Evolutionary conservation across 805 yeast species (phyloP).

Genomic region (Candida broadrunensis): DNA sequence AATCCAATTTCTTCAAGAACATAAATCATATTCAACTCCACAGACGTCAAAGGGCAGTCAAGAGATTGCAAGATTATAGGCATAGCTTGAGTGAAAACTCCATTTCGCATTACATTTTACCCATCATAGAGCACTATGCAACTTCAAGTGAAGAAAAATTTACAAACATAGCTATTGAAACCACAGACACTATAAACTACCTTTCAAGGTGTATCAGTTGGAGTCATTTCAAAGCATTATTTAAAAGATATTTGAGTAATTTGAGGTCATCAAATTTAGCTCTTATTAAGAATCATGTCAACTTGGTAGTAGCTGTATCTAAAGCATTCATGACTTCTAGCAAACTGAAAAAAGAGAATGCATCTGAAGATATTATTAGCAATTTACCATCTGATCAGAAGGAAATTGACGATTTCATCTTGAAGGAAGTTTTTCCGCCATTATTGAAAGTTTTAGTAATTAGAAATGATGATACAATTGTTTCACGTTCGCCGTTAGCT

Average conservation of each 20-base stretch:
- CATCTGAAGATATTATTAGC: slow-evolving; percentile 3
- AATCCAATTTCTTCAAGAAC: slow-evolving; percentile 75
- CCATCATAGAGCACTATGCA: slow-evolving; percentile 81
- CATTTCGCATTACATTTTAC: slow-evolving; percentile 77
- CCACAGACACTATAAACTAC: slow-evolving; percentile 58
- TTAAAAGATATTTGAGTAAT: slow-evolving; percentile 60
- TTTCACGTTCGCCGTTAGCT: slow-evolving; percentile 72
- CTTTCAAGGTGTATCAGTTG: slow-evolving; percentile 62
- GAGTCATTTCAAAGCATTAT: slow-evolving; percentile 76
- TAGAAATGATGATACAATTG: slow-evolving; percentile 77
- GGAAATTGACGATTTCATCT: slow-evolving; percentile 39
- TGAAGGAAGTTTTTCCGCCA: slow-evolving; percentile 58
- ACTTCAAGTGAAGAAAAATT: slow-evolving; percentile 53
- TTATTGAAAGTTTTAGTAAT: slow-evolving; percentile 56
- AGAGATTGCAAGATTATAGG: slow-evolving; percentile 53
- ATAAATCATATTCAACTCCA: slow-evolving; percentile 80
- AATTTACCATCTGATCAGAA: slow-evolving; percentile 23
- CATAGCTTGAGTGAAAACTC: slow-evolving; percentile 48
- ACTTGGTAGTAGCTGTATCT: slow-evolving; percentile 56
- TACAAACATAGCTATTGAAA: slow-evolving; percentile 62
- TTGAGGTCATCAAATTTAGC: slow-evolving; percentile 36
- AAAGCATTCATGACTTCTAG: slow-evolving; percentile 43
- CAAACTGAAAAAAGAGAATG: slow-evolving; percentile 9
- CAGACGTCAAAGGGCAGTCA: slow-evolving; percentile 81
- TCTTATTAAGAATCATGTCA: slow-evolving; percentile 54